Percentiles rank a stretch among this genome's conserved stretches.
Conservation (phyloP, 2,329 filamentous ascomycete species). For the Epichloe elymi region DNA sequence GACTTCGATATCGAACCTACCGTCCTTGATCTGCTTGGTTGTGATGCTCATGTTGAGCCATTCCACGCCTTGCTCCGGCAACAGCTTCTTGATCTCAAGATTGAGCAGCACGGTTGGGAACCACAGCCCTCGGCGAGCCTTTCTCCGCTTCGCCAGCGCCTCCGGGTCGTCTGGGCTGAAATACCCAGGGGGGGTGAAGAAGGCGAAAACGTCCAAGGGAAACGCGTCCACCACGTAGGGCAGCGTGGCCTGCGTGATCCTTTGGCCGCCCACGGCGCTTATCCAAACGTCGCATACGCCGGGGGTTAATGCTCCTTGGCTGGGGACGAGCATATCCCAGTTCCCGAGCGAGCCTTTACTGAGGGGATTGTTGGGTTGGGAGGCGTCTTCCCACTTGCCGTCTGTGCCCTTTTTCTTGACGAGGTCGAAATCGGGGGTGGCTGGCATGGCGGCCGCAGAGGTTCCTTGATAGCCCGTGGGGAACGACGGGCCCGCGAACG, state of each 20-base stretch:
- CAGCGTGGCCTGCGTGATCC: slow-evolving; percentile 50
- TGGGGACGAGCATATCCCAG: slow-evolving; percentile 17
- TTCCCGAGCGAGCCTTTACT: slow-evolving; percentile 20
- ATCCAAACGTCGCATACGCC: slow-evolving; percentile 38
- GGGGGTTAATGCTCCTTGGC: slow-evolving; percentile 4
- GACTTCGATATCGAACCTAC: slow-evolving; percentile 62
- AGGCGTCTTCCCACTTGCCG: slow-evolving; percentile 8
- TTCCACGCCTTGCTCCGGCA: slow-evolving; percentile 55
- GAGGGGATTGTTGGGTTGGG: slow-evolving; percentile 4
- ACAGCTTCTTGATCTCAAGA: slow-evolving; percentile 58
- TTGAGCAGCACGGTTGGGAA: slow-evolving; percentile 66
- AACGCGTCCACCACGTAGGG: slow-evolving; percentile 51
- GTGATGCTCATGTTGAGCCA: slow-evolving; percentile 56
- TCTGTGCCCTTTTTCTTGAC: slow-evolving; percentile 6
- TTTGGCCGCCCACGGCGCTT: slow-evolving; percentile 41
- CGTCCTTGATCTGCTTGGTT: slow-evolving; percentile 55
- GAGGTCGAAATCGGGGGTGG: slow-evolving; percentile 9
- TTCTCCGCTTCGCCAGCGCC: background rate
- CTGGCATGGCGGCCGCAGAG: slow-evolving; percentile 7
- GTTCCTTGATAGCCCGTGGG: slow-evolving; percentile 14
- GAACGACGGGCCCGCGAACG: slow-evolving; percentile 17
- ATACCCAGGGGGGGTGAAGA: slow-evolving; percentile 1
- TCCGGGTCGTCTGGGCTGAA: background rate
- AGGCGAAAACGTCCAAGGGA: slow-evolving; percentile 24
- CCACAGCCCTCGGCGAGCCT: slow-evolving; percentile 43